phyloP scores from a whole-genome alignment of 2,329 filamentous ascomycete genomes.

The Fusarium sp. region DNA sequence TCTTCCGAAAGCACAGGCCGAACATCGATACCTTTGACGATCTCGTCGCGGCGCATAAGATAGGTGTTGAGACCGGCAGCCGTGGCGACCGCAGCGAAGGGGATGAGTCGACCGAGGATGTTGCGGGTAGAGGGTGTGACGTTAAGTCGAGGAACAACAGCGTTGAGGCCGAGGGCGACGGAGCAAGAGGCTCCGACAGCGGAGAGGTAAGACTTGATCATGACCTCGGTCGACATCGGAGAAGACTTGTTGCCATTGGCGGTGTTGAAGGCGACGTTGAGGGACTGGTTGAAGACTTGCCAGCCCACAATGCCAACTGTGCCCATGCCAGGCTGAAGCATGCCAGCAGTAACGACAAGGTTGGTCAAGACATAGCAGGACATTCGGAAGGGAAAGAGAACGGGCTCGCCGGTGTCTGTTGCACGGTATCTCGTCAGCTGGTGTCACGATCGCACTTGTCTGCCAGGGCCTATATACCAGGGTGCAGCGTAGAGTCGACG shows the following conservation, averaged over 20 bases:
- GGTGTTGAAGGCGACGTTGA: conserved; percentile 98
- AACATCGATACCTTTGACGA: conserved; percentile 91
- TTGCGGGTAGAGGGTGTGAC: conserved; percentile 81
- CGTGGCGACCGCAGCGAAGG: conserved; percentile 93
- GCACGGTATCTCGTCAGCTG: conserved; percentile 25
- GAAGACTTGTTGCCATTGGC: conserved; percentile 99
- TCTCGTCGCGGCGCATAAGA: conserved; percentile 97
- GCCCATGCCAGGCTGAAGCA: conserved; percentile 90
- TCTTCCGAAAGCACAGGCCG: conserved; percentile 82
- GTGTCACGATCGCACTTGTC: conserved; percentile 3
- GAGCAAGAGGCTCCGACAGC: conserved; percentile 94
- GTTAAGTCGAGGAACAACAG: conserved; percentile 87
- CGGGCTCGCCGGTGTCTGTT: conserved; percentile 89
- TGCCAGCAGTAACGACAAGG: conserved; percentile 92
- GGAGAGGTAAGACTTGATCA: conserved; percentile 90
- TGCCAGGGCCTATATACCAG: conserved; percentile 70
- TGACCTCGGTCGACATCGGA: conserved; percentile 82
- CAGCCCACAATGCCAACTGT: conserved; percentile 89
- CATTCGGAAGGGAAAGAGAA: conserved; percentile 97
- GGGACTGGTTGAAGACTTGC: conserved; percentile 96
- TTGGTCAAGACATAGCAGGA: conserved; percentile 95
- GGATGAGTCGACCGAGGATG: conserved; percentile 87
- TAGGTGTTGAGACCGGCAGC: conserved; percentile 96
- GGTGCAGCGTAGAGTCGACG: conserved; percentile 95
- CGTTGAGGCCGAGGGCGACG: conserved; percentile 92